A percentile compares a stretch with the other conserved stretches of the same genome.
Evolutionary conservation across 2,329 filamentous ascomycete species (phyloP).

Genomic region (Colletotrichum euphorbiae): DNA sequence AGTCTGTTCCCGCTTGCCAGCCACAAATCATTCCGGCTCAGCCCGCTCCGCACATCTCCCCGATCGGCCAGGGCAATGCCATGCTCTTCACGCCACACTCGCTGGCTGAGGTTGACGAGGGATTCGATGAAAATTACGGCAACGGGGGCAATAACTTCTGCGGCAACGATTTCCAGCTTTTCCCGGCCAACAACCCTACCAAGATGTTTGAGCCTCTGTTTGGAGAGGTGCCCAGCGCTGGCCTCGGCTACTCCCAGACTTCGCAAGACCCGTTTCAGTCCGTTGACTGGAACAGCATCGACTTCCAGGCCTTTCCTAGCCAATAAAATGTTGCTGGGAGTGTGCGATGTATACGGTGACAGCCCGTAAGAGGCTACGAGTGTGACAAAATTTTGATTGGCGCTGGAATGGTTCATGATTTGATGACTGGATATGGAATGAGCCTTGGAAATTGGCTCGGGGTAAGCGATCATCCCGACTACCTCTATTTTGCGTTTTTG

Average conservation of each 20-base stretch:
- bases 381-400: constrained; percentile 29
- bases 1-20: constrained; percentile 52
- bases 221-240: constrained; percentile 61
- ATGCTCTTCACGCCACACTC: constrained; percentile 78
- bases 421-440: constrained; percentile 34
- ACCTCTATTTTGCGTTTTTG: constrained; percentile 24
- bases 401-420: constrained; percentile 30
- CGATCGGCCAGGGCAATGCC: constrained; percentile 73
- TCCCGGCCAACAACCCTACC: constrained; percentile 53
- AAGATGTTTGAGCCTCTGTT: constrained; percentile 63
- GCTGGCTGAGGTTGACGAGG: constrained; percentile 72
- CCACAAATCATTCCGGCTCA: constrained; percentile 47
- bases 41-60: constrained; percentile 70
- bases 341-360: constrained; percentile 11
- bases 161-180: constrained; percentile 75
- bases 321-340: constrained; percentile 43
- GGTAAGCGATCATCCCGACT: constrained; percentile 12
- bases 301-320: constrained; percentile 47
- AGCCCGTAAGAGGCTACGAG: not conserved
- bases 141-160: constrained; percentile 50
- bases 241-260: constrained; percentile 64
- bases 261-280: constrained; percentile 62
- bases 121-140: constrained; percentile 66
- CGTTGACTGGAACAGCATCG: constrained; percentile 55
- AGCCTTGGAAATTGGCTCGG: constrained; percentile 24